Base-by-base conservation (phyloP, 2,329 filamentous ascomycete species). In the Aspergillus felis region DNA sequence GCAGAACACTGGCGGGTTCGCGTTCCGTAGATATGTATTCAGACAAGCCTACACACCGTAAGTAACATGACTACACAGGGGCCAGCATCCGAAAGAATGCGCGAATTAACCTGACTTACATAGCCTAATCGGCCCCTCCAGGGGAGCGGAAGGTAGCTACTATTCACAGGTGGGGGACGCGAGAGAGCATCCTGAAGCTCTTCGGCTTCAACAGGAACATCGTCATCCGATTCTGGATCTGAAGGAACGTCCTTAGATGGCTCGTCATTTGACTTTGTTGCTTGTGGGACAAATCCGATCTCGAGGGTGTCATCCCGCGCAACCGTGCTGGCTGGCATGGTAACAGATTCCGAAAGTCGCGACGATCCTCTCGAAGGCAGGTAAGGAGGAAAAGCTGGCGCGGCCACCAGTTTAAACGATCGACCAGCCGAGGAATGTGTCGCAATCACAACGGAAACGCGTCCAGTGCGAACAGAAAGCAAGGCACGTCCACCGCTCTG, bases 101-200 rank as follows among this genome's bases (percentile, higher is more conserved):
- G 22, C 44, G 10, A 47, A 58, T 20, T 29, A 22, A 27, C n/a
- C n/a, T 7, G 38, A 75, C 87, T 78, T 74, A 93, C 91, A 82
- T 96, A 97, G 57, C 92, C 92, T 60, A 97, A 72, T 28, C 92
- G 84, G 0, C 93, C 93, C 75, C 88, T 91, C 92, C 92, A 97
- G 0, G 92, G 93, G 24, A 97, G 74, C 25, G 93, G 93, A 22
- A 97, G 79, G 67, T 87, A 90, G 62, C 84, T 84, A 69, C 91
- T 96, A 68, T 97, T 89, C 17, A 96, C 86, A 0, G 92, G 85
- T 6, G 91, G 91, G 12, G 88, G 83, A 55, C 91, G 80, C 8
- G 81, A 79, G 25, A 83, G 66, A 22, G 85, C 84, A 64, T 82
- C 80, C 61, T 83, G 79, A 51, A 87, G 74, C 64, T 87, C 84